Evolutionary conservation across 2,329 filamentous ascomycete species (phyloP), one percentile per base, ranked within the genome.

Genomic region (Paecilomyces sp.): DNA sequence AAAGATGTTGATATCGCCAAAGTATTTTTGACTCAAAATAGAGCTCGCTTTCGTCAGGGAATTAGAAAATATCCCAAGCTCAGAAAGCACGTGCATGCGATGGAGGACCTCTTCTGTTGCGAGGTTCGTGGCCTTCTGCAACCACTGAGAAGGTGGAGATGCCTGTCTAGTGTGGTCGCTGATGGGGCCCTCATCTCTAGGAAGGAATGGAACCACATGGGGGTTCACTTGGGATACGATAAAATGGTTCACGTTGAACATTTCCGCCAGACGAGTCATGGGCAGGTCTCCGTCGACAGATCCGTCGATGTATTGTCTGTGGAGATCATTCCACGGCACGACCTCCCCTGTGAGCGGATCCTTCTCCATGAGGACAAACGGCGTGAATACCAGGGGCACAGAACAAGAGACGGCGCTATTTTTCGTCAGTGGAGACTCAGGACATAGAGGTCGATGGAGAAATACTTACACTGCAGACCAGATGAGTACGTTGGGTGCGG

Each of bases 161-260:
- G 66, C 65, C 31, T 73, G 68, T 28, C 75, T 68, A 9, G 69
- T 71, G 59, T 58, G 67, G 58, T 68, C 61, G 41, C 59, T 62
- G 18, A 61, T 66, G 30, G 68, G 64, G 70, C 69, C 81, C 62
- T 91, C 89, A 60, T 95, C 90, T 65, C 87, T 89, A 15, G 85
- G 81, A 15, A 97, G 78, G 68, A 97, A 96, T 0, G 91, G 91
- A 0, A 95, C 85, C 8, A 97, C 90, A 67, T 97, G 93, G 0
- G 93, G 93, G 68, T 97, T 97, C 56, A 97, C 92, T 72, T 97
- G 93, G 0, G 92, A 96, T 18, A 97, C 93, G 65, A 97, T 97
- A 70, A 97, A 97, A 71, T 97, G 93, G 69, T 97, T 97, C 71
- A 97, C 92, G 69, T 97, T 96, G 80, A 97, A 96, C 89, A 97